Evolutionary conservation across 192 early-diverging fungal species (phyloP).

Genomic region (Chytriomyces hyalinus): DNA sequence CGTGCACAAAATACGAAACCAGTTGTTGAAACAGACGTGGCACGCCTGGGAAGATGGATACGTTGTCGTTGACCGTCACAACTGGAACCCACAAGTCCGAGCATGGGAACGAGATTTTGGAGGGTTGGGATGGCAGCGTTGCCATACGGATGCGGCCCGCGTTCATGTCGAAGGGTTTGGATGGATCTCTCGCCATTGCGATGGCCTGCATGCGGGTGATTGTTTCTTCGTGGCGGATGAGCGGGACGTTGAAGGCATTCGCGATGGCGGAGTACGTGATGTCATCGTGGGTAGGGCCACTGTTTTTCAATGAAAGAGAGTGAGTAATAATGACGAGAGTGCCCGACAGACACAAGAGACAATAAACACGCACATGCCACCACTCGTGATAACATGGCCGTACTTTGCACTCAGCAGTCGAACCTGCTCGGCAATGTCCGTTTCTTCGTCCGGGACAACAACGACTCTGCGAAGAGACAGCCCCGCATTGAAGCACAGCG

Average conservation of each 20-base stretch:
- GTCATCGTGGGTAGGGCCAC: slow-evolving; percentile 41
- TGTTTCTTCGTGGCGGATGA: slow-evolving; percentile 62
- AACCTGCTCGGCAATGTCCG: slow-evolving; percentile 55
- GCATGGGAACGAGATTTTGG: slow-evolving; percentile 47
- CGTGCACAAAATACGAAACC: slow-evolving; percentile 33
- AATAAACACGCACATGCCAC: slow-evolving; percentile 56
- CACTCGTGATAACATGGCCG: slow-evolving; percentile 73
- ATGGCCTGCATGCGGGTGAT: slow-evolving; percentile 59
- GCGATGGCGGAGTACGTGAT: slow-evolving; percentile 62
- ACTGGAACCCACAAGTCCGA: slow-evolving; percentile 74
- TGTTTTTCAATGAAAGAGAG: no score
- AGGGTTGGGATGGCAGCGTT: slow-evolving; percentile 52
- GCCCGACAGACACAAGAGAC: no score
- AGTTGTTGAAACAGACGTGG: slow-evolving; percentile 66
- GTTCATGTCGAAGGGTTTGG: slow-evolving; percentile 27
- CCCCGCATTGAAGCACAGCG: slow-evolving; percentile 65
- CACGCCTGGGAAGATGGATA: slow-evolving; percentile 73
- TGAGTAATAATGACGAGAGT: no score
- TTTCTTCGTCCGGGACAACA: slow-evolving; percentile 57
- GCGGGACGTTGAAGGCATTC: slow-evolving; percentile 56
- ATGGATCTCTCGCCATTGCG: slow-evolving; percentile 2
- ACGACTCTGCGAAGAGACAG: slow-evolving; percentile 63
- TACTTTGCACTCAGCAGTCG: slow-evolving; percentile 45
- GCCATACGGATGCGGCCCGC: slow-evolving; percentile 71
- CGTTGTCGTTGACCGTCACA: slow-evolving; percentile 66